Conservation (phyloP, 2,329 filamentous ascomycete species). For the Ophiosphaerella korrae region DNA sequence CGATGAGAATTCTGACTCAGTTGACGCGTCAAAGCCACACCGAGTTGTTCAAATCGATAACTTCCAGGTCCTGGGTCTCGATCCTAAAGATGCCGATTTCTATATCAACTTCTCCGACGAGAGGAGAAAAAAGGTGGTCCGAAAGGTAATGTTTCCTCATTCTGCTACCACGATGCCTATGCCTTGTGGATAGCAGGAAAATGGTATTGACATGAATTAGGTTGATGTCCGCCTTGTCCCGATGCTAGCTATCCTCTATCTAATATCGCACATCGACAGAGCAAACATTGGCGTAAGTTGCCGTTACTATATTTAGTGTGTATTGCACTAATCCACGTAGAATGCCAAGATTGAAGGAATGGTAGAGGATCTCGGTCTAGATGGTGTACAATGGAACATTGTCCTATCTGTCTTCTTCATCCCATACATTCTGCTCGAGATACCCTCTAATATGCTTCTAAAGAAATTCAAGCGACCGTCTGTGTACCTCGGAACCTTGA, state of each 20-base stretch:
- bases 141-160: slow-evolving; percentile 16
- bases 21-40: slow-evolving; percentile 19
- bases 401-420: slow-evolving; percentile 66
- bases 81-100: slow-evolving; percentile 28
- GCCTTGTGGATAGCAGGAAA: background rate
- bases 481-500: slow-evolving; percentile 38
- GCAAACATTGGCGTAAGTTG: slow-evolving; percentile 62
- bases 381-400: slow-evolving; percentile 63
- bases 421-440: slow-evolving; percentile 42
- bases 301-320: too few species aligned
- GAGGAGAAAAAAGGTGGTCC: slow-evolving; percentile 51
- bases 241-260: slow-evolving; percentile 51
- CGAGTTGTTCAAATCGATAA: slow-evolving; percentile 34
- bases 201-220: slow-evolving; percentile 1
- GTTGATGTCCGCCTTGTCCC: slow-evolving; percentile 40
- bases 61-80: slow-evolving; percentile 30
- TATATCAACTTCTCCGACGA: slow-evolving; percentile 45
- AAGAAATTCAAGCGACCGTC: slow-evolving; percentile 36
- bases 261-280: slow-evolving; percentile 58
- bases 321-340: background rate
- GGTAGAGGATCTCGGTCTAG: slow-evolving; percentile 61
- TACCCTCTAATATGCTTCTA: slow-evolving; percentile 53
- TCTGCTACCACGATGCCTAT: too few species aligned
- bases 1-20: slow-evolving; percentile 27
- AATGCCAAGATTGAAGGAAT: slow-evolving; percentile 68